phyloP scores from a whole-genome alignment of 805 yeast genomes.

The Starmera dryadoides region DNA sequence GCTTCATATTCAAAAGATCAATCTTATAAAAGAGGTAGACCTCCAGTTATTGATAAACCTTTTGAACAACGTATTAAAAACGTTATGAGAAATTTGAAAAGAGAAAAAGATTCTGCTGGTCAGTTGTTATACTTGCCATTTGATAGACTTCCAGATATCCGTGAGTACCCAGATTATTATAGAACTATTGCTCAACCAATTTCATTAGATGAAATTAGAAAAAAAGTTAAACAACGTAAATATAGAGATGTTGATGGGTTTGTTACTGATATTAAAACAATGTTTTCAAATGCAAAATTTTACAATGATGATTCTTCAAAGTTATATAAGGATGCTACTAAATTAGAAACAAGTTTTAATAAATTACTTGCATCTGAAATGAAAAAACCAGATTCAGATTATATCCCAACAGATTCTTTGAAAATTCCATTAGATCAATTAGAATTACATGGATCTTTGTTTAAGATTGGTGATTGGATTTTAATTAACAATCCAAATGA shows the following conservation, averaged over 20 bases:
- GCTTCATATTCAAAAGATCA: slow-evolving; percentile 11
- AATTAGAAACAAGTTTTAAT: slow-evolving; percentile 56
- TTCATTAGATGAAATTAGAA: slow-evolving; percentile 65
- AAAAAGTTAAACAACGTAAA: slow-evolving; percentile 78
- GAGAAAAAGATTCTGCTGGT: slow-evolving; percentile 49
- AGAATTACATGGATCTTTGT: slow-evolving; percentile 61
- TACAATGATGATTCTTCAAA: slow-evolving; percentile 53
- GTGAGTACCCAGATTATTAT: slow-evolving; percentile 37
- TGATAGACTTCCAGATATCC: slow-evolving; percentile 74
- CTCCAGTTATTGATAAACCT: slow-evolving; percentile 86
- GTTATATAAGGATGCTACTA: slow-evolving; percentile 52
- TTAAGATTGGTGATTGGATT: slow-evolving; percentile 93
- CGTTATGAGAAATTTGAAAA: slow-evolving; percentile 73
- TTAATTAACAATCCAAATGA: slow-evolving; percentile 83
- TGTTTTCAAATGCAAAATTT: slow-evolving; percentile 67
- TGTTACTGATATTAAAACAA: slow-evolving; percentile 64
- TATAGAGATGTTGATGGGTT: slow-evolving; percentile 72
- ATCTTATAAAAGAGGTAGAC: slow-evolving; percentile 66
- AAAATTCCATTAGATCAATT: slow-evolving; percentile 78
- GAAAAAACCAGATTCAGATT: slow-evolving; percentile 76
- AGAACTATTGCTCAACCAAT: slow-evolving; percentile 50
- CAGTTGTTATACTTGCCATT: slow-evolving; percentile 54
- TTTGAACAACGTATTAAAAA: slow-evolving; percentile 89
- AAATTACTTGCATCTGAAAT: slow-evolving; percentile 59
- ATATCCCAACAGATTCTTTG: slow-evolving; percentile 44